Evolutionary conservation across 805 yeast species (phyloP).

Genomic region (Kodamaea restingae): DNA sequence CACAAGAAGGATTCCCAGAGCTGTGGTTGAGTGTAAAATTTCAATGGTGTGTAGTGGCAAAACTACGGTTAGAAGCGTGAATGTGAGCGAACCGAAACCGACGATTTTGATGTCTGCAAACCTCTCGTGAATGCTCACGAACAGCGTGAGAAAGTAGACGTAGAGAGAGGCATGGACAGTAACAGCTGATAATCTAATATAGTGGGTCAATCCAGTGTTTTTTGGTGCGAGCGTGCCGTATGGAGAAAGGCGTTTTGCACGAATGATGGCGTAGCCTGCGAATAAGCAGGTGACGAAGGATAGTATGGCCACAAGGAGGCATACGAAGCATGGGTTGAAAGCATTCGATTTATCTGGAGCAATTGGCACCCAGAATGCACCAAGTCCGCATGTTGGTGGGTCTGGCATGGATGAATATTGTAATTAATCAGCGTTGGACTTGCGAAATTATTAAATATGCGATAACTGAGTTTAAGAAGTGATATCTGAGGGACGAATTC

Average conservation of each 20-base stretch:
- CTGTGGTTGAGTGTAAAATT: slow-evolving; percentile 16
- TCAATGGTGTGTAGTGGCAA: slow-evolving; percentile 28
- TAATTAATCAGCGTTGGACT: no score
- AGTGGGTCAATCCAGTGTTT: slow-evolving; percentile 25
- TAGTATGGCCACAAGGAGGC: neutral
- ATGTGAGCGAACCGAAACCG: slow-evolving; percentile 13
- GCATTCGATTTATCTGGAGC: slow-evolving; percentile 27
- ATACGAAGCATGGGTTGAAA: slow-evolving; percentile 33
- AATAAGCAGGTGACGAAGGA: neutral
- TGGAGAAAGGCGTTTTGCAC: neutral
- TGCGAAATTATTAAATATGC: no score
- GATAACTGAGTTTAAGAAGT: no score
- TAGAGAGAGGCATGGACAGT: slow-evolving; percentile 15
- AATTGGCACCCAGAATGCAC: slow-evolving; percentile 18
- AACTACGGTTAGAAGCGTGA: slow-evolving; percentile 12
- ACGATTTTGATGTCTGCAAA: slow-evolving; percentile 19
- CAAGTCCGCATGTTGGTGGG: slow-evolving; percentile 13
- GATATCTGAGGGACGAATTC: no score
- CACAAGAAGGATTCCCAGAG: slow-evolving; percentile 19
- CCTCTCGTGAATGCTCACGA: slow-evolving; percentile 20
- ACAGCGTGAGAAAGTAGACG: slow-evolving; percentile 11
- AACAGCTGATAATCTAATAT: slow-evolving; percentile 18
- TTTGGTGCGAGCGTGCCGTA: slow-evolving; percentile 15
- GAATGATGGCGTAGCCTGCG: slow-evolving; percentile 2
- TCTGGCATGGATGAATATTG: neutral